A percentile compares a stretch with the other conserved stretches of the same genome.
Conservation (phyloP, 495 filamentous ascomycete species). For the Beverwykella pulmonaria region DNA sequence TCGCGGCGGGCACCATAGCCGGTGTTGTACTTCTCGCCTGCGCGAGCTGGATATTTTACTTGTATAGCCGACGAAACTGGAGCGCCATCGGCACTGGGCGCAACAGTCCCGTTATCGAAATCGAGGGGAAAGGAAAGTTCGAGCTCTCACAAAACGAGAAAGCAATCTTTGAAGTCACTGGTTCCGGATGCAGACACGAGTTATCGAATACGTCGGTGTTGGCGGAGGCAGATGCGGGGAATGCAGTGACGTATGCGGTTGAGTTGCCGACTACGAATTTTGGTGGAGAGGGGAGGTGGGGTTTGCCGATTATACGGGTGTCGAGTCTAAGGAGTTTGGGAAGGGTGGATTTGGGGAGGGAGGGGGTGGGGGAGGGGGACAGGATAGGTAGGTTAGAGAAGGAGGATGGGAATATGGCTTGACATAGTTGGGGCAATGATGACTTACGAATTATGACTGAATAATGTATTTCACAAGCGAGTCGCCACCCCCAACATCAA, state of each 20-base stretch:
- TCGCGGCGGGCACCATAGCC: neutral
- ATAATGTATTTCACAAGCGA: neutral
- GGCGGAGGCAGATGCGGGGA: constrained; percentile 2
- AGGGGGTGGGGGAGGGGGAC: no score
- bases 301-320: constrained; percentile 4
- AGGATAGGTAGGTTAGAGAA: neutral
- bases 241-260: neutral
- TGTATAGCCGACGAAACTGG: neutral
- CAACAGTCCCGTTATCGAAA: neutral
- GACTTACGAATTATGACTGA: neutral
- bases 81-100: neutral
- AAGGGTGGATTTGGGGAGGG: neutral
- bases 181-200: neutral
- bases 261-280: constrained; percentile 14
- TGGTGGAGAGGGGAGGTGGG: constrained; percentile 2
- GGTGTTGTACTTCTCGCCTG: constrained; percentile 1
- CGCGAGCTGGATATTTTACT: neutral
- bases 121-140: neutral
- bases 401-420: neutral
- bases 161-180: neutral
- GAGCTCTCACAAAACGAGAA: neutral
- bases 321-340: neutral
- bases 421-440: neutral
- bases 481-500: no score
- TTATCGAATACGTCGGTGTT: neutral